Conservation (phyloP, 1,284 basidiomycete genomes). For the Lignosus rhinocerotis region DNA sequence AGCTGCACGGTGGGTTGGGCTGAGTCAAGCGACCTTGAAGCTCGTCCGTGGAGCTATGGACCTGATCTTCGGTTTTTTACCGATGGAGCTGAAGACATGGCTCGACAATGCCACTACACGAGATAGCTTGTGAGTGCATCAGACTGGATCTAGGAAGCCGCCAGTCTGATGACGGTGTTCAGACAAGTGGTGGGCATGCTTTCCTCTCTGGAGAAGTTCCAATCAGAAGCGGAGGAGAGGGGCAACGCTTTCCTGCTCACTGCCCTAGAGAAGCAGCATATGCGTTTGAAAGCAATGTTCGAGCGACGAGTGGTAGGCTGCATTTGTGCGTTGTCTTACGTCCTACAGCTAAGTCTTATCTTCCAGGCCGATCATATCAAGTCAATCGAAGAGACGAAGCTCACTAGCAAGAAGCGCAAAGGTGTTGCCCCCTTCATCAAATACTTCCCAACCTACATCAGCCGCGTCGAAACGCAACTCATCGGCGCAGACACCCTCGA, state of each 20-base stretch:
- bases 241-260: constrained; percentile 76
- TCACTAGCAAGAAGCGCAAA: constrained; percentile 88
- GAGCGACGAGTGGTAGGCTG: constrained; percentile 78
- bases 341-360: not conserved
- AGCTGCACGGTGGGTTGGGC: constrained; percentile 71
- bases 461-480: constrained; percentile 86
- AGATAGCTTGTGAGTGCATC: constrained; percentile 71
- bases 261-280: constrained; percentile 81
- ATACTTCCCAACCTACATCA: constrained; percentile 89
- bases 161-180: not conserved
- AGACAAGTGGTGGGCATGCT: constrained; percentile 89
- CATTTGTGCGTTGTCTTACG: not conserved
- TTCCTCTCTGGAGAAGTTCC: constrained; percentile 77
- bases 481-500: constrained; percentile 74
- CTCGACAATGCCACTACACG: constrained; percentile 76
- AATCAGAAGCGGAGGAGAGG: constrained; percentile 77
- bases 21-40: constrained; percentile 73
- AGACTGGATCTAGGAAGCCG: not conserved
- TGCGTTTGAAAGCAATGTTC: constrained; percentile 69
- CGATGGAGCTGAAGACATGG: constrained; percentile 83
- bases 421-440: constrained; percentile 94
- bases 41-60: constrained; percentile 89
- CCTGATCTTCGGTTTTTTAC: constrained; percentile 92
- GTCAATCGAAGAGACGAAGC: constrained; percentile 87
- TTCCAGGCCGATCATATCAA: constrained; percentile 83